phyloP scores from a whole-genome alignment of 2,329 filamentous ascomycete genomes.

The Pseudonectria buxi region DNA sequence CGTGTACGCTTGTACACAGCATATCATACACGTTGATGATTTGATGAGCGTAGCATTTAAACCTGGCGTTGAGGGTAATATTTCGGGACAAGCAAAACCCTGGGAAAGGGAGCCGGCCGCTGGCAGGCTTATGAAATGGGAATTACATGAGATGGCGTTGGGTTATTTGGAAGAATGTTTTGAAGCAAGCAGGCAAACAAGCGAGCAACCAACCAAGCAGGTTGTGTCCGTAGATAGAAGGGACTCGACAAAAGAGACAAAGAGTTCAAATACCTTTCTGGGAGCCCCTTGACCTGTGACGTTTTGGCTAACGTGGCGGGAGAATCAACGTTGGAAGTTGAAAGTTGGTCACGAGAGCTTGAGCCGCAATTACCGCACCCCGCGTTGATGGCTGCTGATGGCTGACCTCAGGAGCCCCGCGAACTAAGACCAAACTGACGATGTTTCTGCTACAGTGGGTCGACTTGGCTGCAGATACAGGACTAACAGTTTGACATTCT shows the following conservation, averaged over 20 bases:
- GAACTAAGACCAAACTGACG: too few species aligned
- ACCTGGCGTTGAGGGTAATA: constrained; percentile 20
- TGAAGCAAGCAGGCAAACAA: constrained; percentile 8
- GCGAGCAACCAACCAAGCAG: constrained; percentile 7
- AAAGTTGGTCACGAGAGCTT: too few species aligned
- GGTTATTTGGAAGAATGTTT: constrained; percentile 9
- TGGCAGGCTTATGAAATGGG: constrained; percentile 5
- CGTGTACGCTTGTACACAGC: constrained; percentile 14
- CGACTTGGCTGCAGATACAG: too few species aligned
- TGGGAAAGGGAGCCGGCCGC: constrained; percentile 3
- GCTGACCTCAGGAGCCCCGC: too few species aligned
- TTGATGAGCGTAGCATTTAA: constrained; percentile 22
- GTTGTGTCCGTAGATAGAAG: constrained; percentile 10
- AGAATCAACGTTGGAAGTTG: neutral
- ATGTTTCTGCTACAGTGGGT: too few species aligned
- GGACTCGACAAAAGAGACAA: constrained; percentile 7
- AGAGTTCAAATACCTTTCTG: constrained; percentile 1
- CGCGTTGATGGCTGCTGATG: too few species aligned
- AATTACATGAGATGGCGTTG: constrained; percentile 17
- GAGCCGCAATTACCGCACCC: too few species aligned
- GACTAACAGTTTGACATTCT: too few species aligned
- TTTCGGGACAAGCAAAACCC: constrained; percentile 4
- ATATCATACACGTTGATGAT: constrained; percentile 16
- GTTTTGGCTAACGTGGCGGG: constrained; percentile 1
- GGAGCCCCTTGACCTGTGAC: constrained; percentile 2